Evolutionary conservation across 2,329 filamentous ascomycete species (phyloP).

Genomic region (Dendrostoma leiphaemia): DNA sequence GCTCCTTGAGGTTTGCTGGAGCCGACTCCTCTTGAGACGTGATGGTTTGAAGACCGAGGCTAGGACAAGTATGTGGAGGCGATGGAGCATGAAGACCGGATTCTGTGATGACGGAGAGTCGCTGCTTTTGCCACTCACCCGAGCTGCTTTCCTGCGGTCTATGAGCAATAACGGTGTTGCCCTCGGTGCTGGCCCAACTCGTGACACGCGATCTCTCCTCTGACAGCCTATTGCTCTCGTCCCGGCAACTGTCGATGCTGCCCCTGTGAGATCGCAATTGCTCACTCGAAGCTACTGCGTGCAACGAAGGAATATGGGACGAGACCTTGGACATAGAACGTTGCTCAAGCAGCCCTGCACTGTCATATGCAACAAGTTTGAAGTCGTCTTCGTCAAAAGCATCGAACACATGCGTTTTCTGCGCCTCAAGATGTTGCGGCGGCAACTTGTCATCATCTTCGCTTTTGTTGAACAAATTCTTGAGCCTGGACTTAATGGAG

Average conservation of each 20-base stretch:
- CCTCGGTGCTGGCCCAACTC: slow-evolving; percentile 68
- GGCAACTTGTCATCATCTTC: slow-evolving; percentile 38
- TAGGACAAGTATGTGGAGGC: slow-evolving; percentile 30
- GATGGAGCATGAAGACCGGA: slow-evolving; percentile 43
- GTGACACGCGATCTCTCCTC: slow-evolving; percentile 65
- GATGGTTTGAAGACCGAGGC: slow-evolving; percentile 26
- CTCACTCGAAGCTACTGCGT: slow-evolving; percentile 43
- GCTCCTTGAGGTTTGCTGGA: neutral
- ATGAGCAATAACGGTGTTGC: slow-evolving; percentile 51
- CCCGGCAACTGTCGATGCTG: slow-evolving; percentile 50
- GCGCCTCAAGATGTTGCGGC: slow-evolving; percentile 51
- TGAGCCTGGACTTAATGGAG: slow-evolving; percentile 60
- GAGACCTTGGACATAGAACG: slow-evolving; percentile 42
- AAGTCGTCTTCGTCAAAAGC: slow-evolving; percentile 19
- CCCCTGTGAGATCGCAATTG: slow-evolving; percentile 51
- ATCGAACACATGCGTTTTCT: slow-evolving; percentile 30
- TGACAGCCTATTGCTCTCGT: slow-evolving; percentile 33
- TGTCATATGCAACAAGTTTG: slow-evolving; percentile 18
- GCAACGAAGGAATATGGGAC: slow-evolving; percentile 49
- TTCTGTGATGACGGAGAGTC: slow-evolving; percentile 65
- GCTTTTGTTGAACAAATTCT: slow-evolving; percentile 50
- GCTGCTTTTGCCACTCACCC: slow-evolving; percentile 51
- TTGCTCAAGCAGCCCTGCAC: neutral
- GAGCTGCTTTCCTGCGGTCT: slow-evolving; percentile 27
- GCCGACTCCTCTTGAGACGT: slow-evolving; percentile 19